phyloP scores from a whole-genome alignment of 495 filamentous ascomycete species.

The Xylaria palmicola region DNA sequence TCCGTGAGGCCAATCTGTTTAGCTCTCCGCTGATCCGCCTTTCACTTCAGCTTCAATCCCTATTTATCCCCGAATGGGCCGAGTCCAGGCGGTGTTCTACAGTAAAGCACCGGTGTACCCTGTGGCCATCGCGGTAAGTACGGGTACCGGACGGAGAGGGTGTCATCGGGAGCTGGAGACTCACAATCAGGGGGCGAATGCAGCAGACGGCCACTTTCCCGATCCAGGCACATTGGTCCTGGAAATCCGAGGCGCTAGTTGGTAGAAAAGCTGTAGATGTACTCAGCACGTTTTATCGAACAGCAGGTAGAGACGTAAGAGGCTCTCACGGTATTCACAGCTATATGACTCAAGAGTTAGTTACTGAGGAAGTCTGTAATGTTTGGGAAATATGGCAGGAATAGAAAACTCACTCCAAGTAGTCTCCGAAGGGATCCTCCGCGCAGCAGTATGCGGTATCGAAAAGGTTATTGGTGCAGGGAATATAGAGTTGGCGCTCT shows the following conservation, averaged over 20 bases:
- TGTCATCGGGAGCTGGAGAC: background rate
- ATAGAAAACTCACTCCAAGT: background rate
- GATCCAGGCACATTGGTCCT: background rate
- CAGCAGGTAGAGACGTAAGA: background rate
- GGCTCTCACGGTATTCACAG: background rate
- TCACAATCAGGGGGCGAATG: slow-evolving; percentile 2
- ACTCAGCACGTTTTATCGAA: background rate
- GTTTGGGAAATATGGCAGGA: background rate
- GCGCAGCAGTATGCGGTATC: background rate
- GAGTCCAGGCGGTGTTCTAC: too few species aligned
- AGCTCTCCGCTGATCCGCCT: too few species aligned
- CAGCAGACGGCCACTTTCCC: background rate
- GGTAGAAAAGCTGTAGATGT: background rate
- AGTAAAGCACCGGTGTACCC: background rate
- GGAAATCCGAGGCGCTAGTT: background rate
- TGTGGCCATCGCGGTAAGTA: background rate
- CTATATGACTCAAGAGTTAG: background rate
- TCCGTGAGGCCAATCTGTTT: too few species aligned
- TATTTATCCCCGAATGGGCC: too few species aligned
- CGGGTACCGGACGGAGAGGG: background rate
- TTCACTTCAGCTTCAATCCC: too few species aligned
- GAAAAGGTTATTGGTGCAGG: background rate
- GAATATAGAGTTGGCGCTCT: background rate
- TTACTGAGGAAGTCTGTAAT: background rate
- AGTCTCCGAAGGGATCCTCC: background rate